phyloP scores from a whole-genome alignment of 2,329 filamentous ascomycete species.

The Arthrobotrys iridis region DNA sequence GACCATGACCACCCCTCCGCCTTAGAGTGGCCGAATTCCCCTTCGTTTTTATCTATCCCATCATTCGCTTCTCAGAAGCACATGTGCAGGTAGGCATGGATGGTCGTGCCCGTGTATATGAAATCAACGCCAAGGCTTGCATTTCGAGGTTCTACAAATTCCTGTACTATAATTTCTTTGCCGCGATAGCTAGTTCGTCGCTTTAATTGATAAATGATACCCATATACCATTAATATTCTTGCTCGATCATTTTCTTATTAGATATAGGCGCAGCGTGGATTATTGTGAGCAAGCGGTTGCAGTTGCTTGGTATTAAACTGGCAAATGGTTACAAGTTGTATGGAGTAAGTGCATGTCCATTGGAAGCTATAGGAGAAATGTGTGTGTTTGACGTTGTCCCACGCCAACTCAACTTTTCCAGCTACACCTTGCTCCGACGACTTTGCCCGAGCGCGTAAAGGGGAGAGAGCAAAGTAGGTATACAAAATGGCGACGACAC shows the following conservation, averaged over 20 bases:
- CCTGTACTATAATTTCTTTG: neutral
- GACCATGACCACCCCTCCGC: constrained; percentile 9
- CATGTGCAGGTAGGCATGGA: too few species aligned
- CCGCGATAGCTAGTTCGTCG: neutral
- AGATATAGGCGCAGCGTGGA: neutral
- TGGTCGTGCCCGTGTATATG: too few species aligned
- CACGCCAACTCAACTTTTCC: neutral
- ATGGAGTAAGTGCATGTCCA: too few species aligned
- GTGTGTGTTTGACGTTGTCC: constrained; percentile 5
- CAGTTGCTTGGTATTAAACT: too few species aligned
- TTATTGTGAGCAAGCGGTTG: neutral
- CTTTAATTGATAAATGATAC: constrained; percentile 17
- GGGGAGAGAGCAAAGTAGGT: neutral
- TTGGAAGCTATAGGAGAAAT: neutral
- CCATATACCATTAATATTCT: neutral
- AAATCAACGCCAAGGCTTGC: neutral
- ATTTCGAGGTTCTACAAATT: too few species aligned
- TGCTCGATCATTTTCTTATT: neutral
- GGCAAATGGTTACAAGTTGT: too few species aligned
- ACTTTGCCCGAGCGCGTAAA: neutral
- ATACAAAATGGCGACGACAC: constrained; percentile 15
- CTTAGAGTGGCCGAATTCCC: neutral
- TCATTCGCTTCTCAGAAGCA: too few species aligned
- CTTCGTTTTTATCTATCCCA: neutral
- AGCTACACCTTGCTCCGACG: neutral